phyloP scores from a whole-genome alignment of 805 yeast species.

The Candida chauliodis region DNA sequence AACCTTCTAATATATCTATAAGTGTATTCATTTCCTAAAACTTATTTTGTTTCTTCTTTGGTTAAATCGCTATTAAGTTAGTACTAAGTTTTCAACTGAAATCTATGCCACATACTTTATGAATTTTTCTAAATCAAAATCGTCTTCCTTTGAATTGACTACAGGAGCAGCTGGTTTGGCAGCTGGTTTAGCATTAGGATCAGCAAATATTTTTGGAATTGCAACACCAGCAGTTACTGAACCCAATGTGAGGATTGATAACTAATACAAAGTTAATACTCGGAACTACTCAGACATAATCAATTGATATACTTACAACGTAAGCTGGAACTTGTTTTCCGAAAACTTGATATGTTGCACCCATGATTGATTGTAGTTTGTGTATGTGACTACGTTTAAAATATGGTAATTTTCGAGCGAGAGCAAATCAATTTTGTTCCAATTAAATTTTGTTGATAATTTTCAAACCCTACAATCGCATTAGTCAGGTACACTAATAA shows the following conservation, averaged over 20 bases:
- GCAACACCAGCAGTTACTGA: constrained; percentile 35
- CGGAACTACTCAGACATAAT: too few species aligned
- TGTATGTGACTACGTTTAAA: too few species aligned
- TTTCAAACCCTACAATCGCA: constrained; percentile 4
- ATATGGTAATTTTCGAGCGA: background rate
- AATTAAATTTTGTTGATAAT: constrained; percentile 6
- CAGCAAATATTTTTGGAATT: constrained; percentile 30
- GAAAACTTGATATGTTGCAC: constrained; percentile 39
- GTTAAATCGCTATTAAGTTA: constrained; percentile 36
- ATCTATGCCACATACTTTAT: constrained; percentile 32
- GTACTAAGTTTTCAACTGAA: constrained; percentile 4
- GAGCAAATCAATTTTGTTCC: constrained; percentile 6
- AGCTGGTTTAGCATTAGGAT: constrained; percentile 9
- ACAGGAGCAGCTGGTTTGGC: constrained; percentile 31
- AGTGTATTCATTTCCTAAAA: too few species aligned
- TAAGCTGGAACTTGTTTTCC: constrained; percentile 46
- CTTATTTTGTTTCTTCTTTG: constrained; percentile 38
- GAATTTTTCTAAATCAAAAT: constrained; percentile 42
- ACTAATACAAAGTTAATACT: constrained; percentile 20
- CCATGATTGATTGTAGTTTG: too few species aligned
- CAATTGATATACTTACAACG: constrained; percentile 28
- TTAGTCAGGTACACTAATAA: constrained; percentile 6
- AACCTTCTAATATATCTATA: too few species aligned
- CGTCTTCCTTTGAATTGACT: constrained; percentile 31
- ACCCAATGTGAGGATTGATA: constrained; percentile 38